These are phyloP conservation scores for Taphrina communis DNA, from an alignment of 1,139 yeast species.

Conservation along the genomic window DNA sequence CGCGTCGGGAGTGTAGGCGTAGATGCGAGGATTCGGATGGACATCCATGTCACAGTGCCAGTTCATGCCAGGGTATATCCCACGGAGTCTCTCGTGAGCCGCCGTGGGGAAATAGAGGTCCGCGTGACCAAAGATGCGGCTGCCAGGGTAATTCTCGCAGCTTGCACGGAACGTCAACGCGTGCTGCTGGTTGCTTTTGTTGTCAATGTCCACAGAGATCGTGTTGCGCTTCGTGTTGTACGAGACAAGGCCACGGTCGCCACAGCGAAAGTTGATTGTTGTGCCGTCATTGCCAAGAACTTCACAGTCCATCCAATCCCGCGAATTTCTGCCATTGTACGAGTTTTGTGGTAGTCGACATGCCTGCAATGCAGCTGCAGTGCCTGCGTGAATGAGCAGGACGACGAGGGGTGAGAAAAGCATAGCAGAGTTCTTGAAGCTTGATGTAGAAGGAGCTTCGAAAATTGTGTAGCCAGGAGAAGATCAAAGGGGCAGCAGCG, in stretches of 20 bases:
- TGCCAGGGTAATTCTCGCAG: background rate
- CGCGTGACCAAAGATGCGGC: background rate
- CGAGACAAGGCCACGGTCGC: background rate
- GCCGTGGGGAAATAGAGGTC: background rate
- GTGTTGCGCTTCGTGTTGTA: background rate
- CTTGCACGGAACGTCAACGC: background rate
- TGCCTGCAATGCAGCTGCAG: background rate
- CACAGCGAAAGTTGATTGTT: background rate
- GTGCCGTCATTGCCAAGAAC: background rate
- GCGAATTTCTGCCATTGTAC: background rate
- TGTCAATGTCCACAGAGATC: background rate
- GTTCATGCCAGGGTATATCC: background rate
- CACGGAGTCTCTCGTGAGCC: background rate
- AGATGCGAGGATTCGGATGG: background rate
- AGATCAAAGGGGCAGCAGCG: no score
- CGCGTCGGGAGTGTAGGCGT: background rate
- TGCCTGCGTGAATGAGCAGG: no score
- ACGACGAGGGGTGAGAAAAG: no score
- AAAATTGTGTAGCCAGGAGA: no score
- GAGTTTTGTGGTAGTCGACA: background rate
- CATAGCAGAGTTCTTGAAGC: no score
- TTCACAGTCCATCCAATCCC: background rate
- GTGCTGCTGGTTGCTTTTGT: background rate
- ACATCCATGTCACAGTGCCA: background rate
- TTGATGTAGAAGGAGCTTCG: no score